A percentile compares a stretch with the other conserved stretches of the same genome.
Evolutionary conservation across 2,329 filamentous ascomycete species (phyloP).

Genomic region (Chaetomiaceae sp.): DNA sequence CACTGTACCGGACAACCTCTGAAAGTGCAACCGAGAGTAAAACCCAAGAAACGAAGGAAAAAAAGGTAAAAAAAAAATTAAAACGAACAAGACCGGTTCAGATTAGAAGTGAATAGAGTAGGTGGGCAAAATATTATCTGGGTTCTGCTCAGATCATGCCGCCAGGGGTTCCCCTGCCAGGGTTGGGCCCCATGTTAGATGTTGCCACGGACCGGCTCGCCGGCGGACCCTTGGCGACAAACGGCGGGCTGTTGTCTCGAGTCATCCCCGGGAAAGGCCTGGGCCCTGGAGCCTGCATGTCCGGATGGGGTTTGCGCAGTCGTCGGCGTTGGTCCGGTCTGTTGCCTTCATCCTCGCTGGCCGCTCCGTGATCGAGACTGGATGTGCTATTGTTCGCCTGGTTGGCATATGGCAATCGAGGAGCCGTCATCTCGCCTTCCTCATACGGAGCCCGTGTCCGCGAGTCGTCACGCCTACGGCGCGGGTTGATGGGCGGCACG

Average conservation of each 20-base stretch:
- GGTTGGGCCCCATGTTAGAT: slow-evolving; percentile 26
- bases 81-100: too few species aligned
- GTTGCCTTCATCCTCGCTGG: slow-evolving; percentile 38
- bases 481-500: slow-evolving; percentile 56
- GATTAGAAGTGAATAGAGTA: background rate
- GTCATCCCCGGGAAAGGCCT: slow-evolving; percentile 18
- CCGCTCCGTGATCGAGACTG: slow-evolving; percentile 21
- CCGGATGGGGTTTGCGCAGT: slow-evolving; percentile 42
- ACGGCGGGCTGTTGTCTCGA: slow-evolving; percentile 28
- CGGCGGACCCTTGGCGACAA: slow-evolving; percentile 32
- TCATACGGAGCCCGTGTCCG: slow-evolving; percentile 38
- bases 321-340: slow-evolving; percentile 37
- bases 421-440: slow-evolving; percentile 30
- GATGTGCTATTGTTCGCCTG: slow-evolving; percentile 19
- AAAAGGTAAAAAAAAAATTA: slow-evolving; percentile 2
- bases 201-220: slow-evolving; percentile 34
- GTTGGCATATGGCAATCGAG: slow-evolving; percentile 30
- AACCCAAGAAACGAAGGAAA: slow-evolving; percentile 3
- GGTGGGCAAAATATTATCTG: slow-evolving; percentile 1
- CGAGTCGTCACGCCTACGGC: slow-evolving; percentile 40
- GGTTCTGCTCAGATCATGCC: slow-evolving; percentile 33
- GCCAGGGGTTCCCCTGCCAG: slow-evolving; percentile 31
- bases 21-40: slow-evolving; percentile 2
- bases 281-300: slow-evolving; percentile 31
- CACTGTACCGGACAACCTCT: slow-evolving; percentile 6